These are phyloP conservation scores for Kondoa malvinella DNA, from an alignment of 768 basidiomycete genomes.

Conservation along the genomic window DNA sequence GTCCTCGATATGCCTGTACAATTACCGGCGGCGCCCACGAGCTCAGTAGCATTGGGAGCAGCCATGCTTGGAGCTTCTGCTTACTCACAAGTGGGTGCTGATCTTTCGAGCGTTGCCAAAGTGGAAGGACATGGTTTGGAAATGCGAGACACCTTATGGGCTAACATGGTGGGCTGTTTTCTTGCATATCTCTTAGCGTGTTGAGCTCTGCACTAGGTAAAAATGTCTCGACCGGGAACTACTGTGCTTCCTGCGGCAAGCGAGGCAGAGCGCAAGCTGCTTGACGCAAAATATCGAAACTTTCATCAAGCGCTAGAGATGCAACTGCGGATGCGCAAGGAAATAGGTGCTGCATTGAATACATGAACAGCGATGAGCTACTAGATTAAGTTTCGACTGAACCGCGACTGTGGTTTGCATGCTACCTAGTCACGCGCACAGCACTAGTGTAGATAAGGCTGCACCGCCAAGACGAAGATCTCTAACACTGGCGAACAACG, in stretches of 20 bases:
- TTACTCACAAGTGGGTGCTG: conserved; percentile 34
- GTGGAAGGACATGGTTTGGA: conserved; percentile 34
- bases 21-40: conserved; percentile 54
- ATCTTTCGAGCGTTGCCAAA: conserved; percentile 31
- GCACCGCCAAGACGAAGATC: neutral
- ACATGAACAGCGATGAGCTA: no score
- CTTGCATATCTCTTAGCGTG: neutral
- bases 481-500: neutral
- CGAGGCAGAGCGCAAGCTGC: conserved; percentile 48
- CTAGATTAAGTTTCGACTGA: no score
- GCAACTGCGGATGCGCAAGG: conserved; percentile 67
- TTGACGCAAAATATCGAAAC: conserved; percentile 85
- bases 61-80: conserved; percentile 89
- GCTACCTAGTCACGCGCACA: neutral
- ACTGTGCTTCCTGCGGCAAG: conserved; percentile 50
- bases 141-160: conserved; percentile 59
- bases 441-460: neutral
- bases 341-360: conserved; percentile 46
- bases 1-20: conserved; percentile 66
- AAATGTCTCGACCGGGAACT: conserved; percentile 77
- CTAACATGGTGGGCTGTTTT: conserved; percentile 52
- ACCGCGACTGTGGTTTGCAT: no score
- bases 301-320: conserved; percentile 74
- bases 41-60: conserved; percentile 76
- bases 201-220: conserved; percentile 39